Evolutionary conservation across 495 filamentous ascomycete species (phyloP).

Genomic region (Podospora pseudoanserina): DNA sequence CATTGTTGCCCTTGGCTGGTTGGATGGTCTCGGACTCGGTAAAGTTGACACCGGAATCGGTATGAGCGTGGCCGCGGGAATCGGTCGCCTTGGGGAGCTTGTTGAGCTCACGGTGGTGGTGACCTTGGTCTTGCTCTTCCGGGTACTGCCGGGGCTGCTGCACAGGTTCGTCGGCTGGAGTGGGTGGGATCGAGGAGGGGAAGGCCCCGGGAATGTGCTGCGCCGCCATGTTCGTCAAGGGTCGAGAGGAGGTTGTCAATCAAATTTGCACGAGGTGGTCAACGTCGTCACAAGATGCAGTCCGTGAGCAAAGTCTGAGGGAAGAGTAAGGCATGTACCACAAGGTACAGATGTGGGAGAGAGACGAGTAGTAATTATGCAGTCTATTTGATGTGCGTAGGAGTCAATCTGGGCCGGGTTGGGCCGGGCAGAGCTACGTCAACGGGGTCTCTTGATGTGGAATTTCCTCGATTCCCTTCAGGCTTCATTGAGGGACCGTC

Average conservation of each 20-base stretch:
- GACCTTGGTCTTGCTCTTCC: neutral
- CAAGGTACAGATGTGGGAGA: no score
- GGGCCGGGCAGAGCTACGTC: neutral
- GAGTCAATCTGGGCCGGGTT: neutral
- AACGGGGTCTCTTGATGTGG: slow-evolving; percentile 1
- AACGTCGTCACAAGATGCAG: neutral
- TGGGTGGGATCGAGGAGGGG: slow-evolving; percentile 13
- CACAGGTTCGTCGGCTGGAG: slow-evolving; percentile 15
- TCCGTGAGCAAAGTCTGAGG: neutral
- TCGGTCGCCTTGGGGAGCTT: slow-evolving; percentile 35
- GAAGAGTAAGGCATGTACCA: neutral
- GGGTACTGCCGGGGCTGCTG: neutral
- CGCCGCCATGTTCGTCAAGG: neutral
- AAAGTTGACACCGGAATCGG: slow-evolving; percentile 34
- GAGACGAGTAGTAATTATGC: neutral
- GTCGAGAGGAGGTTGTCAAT: neutral
- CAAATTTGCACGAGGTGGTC: neutral
- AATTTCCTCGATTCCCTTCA: neutral
- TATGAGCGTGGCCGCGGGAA: slow-evolving; percentile 29
- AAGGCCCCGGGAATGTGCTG: slow-evolving; percentile 14
- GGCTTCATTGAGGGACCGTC: slow-evolving; percentile 3
- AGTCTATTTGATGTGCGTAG: neutral
- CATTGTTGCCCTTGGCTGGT: neutral
- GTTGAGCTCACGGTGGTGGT: slow-evolving; percentile 21
- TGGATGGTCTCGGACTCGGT: slow-evolving; percentile 14